phyloP scores from a whole-genome alignment of 2,329 filamentous ascomycete genomes.

The Monilinia laxa region DNA sequence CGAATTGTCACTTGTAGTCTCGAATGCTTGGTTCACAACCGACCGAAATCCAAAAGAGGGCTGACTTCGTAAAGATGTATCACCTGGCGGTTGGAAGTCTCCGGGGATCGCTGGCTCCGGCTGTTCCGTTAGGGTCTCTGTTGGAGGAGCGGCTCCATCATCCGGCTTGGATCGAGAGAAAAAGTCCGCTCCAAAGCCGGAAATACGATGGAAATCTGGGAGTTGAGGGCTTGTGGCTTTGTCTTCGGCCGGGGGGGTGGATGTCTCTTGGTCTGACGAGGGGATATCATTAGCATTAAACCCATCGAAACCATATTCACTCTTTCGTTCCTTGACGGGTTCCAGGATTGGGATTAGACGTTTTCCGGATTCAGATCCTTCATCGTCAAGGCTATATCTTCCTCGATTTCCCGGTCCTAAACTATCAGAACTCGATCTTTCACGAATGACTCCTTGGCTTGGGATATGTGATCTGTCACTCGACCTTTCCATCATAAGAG shows the following conservation, averaged over 20 bases:
- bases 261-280: constrained; percentile 10
- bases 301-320: constrained; percentile 57
- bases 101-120: background rate
- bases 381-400: constrained; percentile 30
- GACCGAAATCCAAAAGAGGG: constrained; percentile 56
- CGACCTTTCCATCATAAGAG: constrained; percentile 40
- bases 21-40: constrained; percentile 65
- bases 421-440: constrained; percentile 34
- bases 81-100: constrained; percentile 9
- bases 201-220: constrained; percentile 58
- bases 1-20: constrained; percentile 52
- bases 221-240: constrained; percentile 56
- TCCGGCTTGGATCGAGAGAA: constrained; percentile 44
- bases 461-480: constrained; percentile 36
- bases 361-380: constrained; percentile 41
- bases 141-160: constrained; percentile 13
- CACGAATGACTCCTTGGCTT: constrained; percentile 30
- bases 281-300: constrained; percentile 32
- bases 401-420: constrained; percentile 26
- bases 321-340: constrained; percentile 57
- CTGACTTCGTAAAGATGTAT: constrained; percentile 48
- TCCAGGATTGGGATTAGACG: constrained; percentile 48
- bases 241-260: constrained; percentile 24
- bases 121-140: constrained; percentile 8
- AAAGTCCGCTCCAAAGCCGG: constrained; percentile 59